A percentile compares a stretch with the other conserved stretches of the same genome.
Conservation (phyloP, 129 eudicot genomes). For the Silybum marianum region DNA sequence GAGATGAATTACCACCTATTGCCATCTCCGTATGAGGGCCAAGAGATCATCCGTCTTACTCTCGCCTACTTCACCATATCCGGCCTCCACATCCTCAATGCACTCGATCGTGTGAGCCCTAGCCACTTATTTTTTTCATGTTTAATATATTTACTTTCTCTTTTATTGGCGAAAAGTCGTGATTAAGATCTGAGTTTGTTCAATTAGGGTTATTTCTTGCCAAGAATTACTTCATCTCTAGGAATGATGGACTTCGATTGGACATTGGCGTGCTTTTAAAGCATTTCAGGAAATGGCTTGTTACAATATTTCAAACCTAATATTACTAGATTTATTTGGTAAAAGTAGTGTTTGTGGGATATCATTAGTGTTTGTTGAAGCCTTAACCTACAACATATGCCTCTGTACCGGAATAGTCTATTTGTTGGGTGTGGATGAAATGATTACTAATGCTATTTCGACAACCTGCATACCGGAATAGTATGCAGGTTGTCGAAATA, state of each 20-base stretch:
- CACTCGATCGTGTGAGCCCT: constrained; percentile 63
- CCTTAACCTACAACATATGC: not conserved
- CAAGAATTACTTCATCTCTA: not conserved
- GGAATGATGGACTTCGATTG: not conserved
- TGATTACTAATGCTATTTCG: no score
- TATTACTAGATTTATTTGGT: not conserved
- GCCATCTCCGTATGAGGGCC: constrained; percentile 66
- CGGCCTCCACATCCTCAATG: constrained; percentile 71
- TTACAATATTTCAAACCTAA: not conserved
- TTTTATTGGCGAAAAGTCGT: not conserved
- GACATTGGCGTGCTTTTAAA: not conserved
- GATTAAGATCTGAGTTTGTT: constrained; percentile 16
- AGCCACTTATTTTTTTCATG: not conserved
- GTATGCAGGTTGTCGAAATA: not conserved
- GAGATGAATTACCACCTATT: constrained; percentile 72
- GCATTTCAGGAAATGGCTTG: not conserved
- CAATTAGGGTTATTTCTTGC: constrained; percentile 17
- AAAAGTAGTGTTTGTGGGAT: not conserved
- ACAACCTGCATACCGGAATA: no score
- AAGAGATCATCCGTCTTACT: constrained; percentile 92
- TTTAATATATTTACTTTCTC: not conserved
- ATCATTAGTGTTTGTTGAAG: not conserved
- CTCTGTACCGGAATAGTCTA: not conserved
- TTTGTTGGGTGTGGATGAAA: not conserved
- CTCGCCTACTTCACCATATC: constrained; percentile 84